Evolutionary conservation across 257 asterid species (phyloP), one percentile per base, ranked within the genome.

Genomic region (Misopates orontium): DNA sequence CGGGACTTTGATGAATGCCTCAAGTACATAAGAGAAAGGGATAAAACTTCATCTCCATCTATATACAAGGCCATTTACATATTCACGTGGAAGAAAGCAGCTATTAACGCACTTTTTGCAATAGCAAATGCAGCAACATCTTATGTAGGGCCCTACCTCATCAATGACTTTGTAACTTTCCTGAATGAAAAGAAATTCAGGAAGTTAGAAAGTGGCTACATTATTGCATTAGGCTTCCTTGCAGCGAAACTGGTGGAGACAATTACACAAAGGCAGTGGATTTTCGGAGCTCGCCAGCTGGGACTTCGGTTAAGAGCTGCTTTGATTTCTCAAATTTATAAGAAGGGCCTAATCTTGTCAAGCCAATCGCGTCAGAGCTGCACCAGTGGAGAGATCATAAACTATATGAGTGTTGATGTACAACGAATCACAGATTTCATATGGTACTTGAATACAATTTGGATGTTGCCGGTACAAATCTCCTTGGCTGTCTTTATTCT

Each of bases 81-180:
- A 16, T 78, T 93, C 64, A 90, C 82, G 19, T 76, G 95, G 75
- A 84, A 84, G 70, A 93, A 90, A 81, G 96, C 92, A 65, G 90
- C 87, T 9, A 72, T 87, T 5, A 93, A 85, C 54, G 99, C 96
- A 7, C 72, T 87, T 45, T 85, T 93, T 22, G 99, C 99, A 4
- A 74, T 93, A 40, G 78, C 85, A 64, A 85, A 80, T 70, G 97
- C 96, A 16, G 82, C 55, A 18, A 76, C 96, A 50, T 87, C 99
- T 17, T 93, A 90, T 47, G 97, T 90, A 6, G 97, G 97, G 18
- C 99, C 99, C 16, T 93, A 87, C 78, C 94, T 93, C 4, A 90
- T 93, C 18, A 73, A 78, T 12, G 87, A 81, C 85, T 85, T 93
- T 8, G 95, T 93, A 11, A 76, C 62, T 23, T 93, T 84, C 74